Conservation (phyloP, 805 yeast species). For the Komagataella kurtzmanii region DNA sequence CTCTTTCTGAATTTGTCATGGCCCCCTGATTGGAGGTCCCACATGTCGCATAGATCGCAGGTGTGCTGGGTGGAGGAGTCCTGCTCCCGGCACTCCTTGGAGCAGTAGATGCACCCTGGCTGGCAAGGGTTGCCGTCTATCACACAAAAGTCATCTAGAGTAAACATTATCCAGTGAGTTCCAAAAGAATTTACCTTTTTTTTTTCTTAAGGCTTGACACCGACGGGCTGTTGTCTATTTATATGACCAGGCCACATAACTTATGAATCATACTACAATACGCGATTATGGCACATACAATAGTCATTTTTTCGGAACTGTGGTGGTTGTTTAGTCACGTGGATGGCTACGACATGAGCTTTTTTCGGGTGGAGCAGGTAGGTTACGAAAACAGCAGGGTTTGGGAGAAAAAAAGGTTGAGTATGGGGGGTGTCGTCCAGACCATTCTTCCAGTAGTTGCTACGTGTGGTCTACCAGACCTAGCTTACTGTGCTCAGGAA, state of each 20-base stretch:
- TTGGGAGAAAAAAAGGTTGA: too few species aligned
- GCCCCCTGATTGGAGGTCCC: neutral
- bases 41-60: neutral
- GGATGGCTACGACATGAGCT: neutral
- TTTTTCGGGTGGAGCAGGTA: neutral
- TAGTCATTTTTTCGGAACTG: neutral
- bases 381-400: too few species aligned
- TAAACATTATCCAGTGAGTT: slow-evolving; percentile 2
- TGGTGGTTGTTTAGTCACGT: neutral
- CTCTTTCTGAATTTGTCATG: neutral
- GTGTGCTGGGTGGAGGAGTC: slow-evolving; percentile 1
- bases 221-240: neutral
- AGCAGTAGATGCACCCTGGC: slow-evolving; percentile 6
- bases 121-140: slow-evolving; percentile 7
- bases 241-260: neutral
- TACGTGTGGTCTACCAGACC: too few species aligned
- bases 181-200: neutral
- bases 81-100: slow-evolving; percentile 4
- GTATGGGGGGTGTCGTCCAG: too few species aligned
- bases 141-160: slow-evolving; percentile 7
- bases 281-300: neutral
- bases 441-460: neutral
- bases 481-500: too few species aligned
- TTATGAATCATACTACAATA: neutral
- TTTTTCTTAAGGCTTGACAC: too few species aligned